A percentile compares a stretch with the other conserved stretches of the same genome.
These are phyloP conservation scores for Peniophora sp. DNA, from an alignment of 1,284 basidiomycete species.

Conservation along the genomic window DNA sequence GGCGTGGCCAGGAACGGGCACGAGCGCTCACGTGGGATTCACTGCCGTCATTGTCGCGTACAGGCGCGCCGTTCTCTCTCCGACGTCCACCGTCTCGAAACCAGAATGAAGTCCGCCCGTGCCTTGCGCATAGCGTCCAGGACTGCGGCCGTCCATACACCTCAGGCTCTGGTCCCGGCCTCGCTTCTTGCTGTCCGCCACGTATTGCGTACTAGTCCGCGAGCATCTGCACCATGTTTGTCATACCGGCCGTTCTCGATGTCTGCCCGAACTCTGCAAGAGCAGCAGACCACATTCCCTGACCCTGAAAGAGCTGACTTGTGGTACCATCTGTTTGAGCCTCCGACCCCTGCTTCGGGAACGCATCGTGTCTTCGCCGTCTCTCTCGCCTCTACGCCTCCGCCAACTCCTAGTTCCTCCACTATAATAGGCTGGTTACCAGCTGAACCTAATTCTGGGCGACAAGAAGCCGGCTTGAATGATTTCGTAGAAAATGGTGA, in stretches of 20 bases:
- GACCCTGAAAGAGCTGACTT: constrained; percentile 58
- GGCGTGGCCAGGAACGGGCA: too few species aligned
- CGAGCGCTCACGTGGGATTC: too few species aligned
- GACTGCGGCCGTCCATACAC: too few species aligned
- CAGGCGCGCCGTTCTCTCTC: too few species aligned
- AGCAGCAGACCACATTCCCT: constrained; percentile 15
- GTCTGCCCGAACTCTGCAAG: too few species aligned
- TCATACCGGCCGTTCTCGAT: background rate
- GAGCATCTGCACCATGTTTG: too few species aligned
- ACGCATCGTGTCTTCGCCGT: constrained; percentile 49
- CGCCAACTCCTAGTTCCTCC: constrained; percentile 35
- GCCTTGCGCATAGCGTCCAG: too few species aligned
- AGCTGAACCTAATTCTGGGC: constrained; percentile 30
- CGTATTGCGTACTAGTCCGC: too few species aligned
- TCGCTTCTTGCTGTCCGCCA: background rate
- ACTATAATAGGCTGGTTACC: constrained; percentile 67
- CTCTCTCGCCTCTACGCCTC: constrained; percentile 46
- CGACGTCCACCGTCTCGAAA: too few species aligned
- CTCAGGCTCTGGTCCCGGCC: background rate
- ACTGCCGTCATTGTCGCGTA: too few species aligned
- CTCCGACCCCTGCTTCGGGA: constrained; percentile 40
- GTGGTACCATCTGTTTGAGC: constrained; percentile 56
- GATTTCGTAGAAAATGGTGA: constrained; percentile 66
- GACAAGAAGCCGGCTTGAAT: constrained; percentile 44
- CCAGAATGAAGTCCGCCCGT: too few species aligned